Percentiles rank a stretch among this genome's conserved stretches.
phyloP scores from a whole-genome alignment of 75 land plant genomes.

The Isoetes taiwanensis region DNA sequence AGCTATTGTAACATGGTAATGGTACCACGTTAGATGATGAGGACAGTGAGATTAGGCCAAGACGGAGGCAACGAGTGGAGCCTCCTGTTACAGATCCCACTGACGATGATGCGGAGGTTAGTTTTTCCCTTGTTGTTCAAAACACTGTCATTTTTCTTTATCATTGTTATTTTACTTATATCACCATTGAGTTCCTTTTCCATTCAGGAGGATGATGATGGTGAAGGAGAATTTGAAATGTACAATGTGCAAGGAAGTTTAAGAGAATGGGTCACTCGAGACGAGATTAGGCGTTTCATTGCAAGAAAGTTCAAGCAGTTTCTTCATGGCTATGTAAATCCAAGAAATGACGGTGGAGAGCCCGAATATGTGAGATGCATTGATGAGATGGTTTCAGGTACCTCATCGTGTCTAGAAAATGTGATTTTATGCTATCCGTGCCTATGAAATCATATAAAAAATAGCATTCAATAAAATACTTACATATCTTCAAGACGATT shows the following conservation, averaged over 20 bases:
- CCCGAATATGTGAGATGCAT: conserved; percentile 59
- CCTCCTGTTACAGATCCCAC: conserved; percentile 57
- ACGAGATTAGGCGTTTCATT: conserved; percentile 88
- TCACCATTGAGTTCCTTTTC: conserved; percentile 11
- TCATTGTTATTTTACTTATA: too few relatives aligned
- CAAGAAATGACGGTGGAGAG: conserved; percentile 49
- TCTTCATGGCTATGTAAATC: conserved; percentile 52
- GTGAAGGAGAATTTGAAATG: conserved; percentile 54
- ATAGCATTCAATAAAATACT: too few relatives aligned
- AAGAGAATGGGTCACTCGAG: conserved; percentile 86
- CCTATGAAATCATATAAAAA: neutral
- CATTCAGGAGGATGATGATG: conserved; percentile 73
- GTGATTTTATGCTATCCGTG: neutral
- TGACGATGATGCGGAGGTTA: conserved; percentile 36
- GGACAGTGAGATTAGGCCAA: conserved; percentile 20
- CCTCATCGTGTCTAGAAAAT: neutral
- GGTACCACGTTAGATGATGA: conserved; percentile 22
- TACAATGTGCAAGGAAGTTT: conserved; percentile 78
- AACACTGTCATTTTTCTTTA: too few relatives aligned
- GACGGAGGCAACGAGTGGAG: conserved; percentile 9
- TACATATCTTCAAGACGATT: neutral
- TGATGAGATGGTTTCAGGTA: conserved; percentile 90
- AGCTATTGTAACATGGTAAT: neutral
- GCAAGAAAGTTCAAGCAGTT: conserved; percentile 81
- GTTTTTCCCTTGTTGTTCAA: neutral